A percentile compares a stretch with the other conserved stretches of the same genome.
Evolutionary conservation across 257 asterid genomes (phyloP).

Genomic region (Solanum medicagineum): DNA sequence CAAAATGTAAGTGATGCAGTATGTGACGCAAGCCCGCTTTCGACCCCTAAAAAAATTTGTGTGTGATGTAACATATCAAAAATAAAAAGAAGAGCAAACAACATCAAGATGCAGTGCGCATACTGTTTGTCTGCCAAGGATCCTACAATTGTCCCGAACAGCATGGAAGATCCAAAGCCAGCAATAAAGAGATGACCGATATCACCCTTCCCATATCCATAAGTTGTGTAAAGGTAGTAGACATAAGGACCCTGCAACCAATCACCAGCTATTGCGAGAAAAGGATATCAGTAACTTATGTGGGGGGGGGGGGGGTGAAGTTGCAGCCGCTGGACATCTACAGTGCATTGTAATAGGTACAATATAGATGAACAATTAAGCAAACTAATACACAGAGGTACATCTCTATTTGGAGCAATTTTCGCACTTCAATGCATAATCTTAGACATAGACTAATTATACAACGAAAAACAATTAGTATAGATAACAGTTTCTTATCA

Average conservation of each 20-base stretch:
- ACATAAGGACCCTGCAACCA: slow-evolving; percentile 56
- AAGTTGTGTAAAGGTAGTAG: slow-evolving; percentile 39
- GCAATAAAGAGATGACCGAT: slow-evolving; percentile 50
- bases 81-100: not conserved
- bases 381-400: not conserved
- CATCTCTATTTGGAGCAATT: not conserved
- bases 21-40: slow-evolving; percentile 90
- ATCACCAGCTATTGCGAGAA: slow-evolving; percentile 29
- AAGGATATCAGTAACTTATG: not conserved
- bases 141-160: slow-evolving; percentile 50
- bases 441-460: not conserved
- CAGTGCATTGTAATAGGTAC: not conserved
- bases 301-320: not conserved
- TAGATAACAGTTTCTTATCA: not conserved
- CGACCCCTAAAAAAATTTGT: slow-evolving; percentile 52
- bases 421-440: not conserved
- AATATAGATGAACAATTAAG: not conserved
- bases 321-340: not conserved
- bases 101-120: not conserved
- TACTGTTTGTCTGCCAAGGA: slow-evolving; percentile 47
- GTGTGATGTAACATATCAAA: not conserved
- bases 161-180: slow-evolving; percentile 51
- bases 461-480: not conserved
- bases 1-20: slow-evolving; percentile 80
- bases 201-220: slow-evolving; percentile 41